Evolutionary conservation across 345 rosid genomes (phyloP).

Genomic region (Citrus australasica): DNA sequence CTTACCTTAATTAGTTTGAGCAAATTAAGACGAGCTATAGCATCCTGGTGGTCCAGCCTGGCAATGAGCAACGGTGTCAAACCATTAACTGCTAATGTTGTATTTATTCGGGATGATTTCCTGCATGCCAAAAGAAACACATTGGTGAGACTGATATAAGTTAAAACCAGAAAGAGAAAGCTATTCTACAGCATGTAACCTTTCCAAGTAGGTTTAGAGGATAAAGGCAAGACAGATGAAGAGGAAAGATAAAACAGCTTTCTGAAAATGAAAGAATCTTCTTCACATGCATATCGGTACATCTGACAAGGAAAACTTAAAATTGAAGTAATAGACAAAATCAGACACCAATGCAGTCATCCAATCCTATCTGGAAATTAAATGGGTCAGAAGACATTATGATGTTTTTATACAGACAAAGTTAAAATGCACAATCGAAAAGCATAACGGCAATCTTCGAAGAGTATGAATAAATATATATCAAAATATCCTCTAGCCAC

Average conservation of each 20-base stretch:
- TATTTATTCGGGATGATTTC: conserved; percentile 91
- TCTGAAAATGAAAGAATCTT: background rate
- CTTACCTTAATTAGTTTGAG: conserved; percentile 87
- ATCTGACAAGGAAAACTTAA: background rate
- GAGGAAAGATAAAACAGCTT: background rate
- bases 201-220: background rate
- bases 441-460: background rate
- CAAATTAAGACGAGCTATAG: conserved; percentile 92
- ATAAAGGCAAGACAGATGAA: background rate
- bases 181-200: background rate
- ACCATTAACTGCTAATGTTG: conserved; percentile 93
- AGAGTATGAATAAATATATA: background rate
- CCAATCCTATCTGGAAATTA: background rate
- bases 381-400: background rate
- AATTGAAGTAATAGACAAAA: background rate
- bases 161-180: background rate
- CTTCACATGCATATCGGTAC: background rate
- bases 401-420: background rate
- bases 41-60: conserved; percentile 95
- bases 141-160: background rate
- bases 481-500: background rate
- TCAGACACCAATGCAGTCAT: background rate
- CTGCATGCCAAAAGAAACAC: conserved; percentile 39
- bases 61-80: conserved; percentile 85
- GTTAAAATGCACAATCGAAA: background rate